Percentiles rank a stretch among this genome's conserved stretches.
Conservation (phyloP, 257 asterid species). For the Primulina tabacum region DNA sequence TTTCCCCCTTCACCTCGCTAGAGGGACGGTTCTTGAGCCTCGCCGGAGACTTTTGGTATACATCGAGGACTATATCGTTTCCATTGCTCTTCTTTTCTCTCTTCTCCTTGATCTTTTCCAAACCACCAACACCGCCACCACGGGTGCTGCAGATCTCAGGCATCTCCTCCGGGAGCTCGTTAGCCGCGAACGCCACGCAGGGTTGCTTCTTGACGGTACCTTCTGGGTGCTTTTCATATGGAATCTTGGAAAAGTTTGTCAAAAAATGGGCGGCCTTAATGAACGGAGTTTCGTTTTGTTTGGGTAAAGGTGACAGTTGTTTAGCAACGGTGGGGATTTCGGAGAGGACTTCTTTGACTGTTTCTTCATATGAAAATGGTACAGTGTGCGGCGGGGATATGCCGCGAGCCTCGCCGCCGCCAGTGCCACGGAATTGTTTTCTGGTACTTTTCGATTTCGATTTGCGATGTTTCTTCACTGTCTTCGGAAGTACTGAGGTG, state of each 20-base stretch:
- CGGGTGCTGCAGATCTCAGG: conserved; percentile 40
- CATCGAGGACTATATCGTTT: conserved; percentile 25
- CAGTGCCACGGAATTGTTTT: conserved; percentile 1
- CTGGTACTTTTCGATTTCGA: conserved; percentile 17
- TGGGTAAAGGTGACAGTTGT: conserved; percentile 4
- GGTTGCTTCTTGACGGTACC: conserved; percentile 32
- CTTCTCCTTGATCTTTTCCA: conserved; percentile 31
- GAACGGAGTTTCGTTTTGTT: conserved; percentile 30
- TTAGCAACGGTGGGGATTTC: conserved; percentile 49
- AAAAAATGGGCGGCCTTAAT: conserved; percentile 36
- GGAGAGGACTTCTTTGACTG: conserved; percentile 69
- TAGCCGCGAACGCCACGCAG: background rate
- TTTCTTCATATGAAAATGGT: conserved; percentile 50
- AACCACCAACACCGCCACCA: conserved; percentile 28
- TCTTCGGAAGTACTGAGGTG: background rate
- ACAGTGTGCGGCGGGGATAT: conserved; percentile 50
- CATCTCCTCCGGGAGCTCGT: conserved; percentile 24
- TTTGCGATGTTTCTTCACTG: background rate
- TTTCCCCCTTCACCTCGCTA: conserved; percentile 35
- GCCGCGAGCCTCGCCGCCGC: conserved; percentile 15
- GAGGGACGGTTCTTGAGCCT: conserved; percentile 39
- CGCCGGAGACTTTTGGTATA: conserved; percentile 45
- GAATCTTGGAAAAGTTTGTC: background rate
- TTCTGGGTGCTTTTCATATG: conserved; percentile 15
- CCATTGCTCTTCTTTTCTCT: conserved; percentile 7